phyloP scores from a whole-genome alignment of 1,139 yeast genomes.

The Kazachstania sp. region DNA sequence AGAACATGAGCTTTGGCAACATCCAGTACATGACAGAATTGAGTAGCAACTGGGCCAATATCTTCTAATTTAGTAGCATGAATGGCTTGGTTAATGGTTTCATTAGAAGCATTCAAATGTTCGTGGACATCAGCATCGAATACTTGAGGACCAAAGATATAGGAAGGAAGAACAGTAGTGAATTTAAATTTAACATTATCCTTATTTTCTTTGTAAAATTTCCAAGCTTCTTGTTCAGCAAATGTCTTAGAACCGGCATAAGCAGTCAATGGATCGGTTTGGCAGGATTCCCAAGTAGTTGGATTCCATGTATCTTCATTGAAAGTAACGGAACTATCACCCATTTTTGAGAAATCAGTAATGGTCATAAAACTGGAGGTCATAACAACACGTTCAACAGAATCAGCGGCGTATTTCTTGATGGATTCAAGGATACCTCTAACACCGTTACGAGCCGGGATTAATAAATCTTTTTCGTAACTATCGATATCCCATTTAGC shows the following conservation, averaged over 20 bases:
- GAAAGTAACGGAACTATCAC: slow-evolving; percentile 24
- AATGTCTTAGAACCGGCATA: slow-evolving; percentile 35
- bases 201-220: slow-evolving; percentile 25
- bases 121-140: slow-evolving; percentile 29
- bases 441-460: slow-evolving; percentile 48
- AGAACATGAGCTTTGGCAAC: slow-evolving; percentile 18
- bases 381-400: slow-evolving; percentile 32
- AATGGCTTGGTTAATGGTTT: slow-evolving; percentile 10
- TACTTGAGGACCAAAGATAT: slow-evolving; percentile 42
- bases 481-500: slow-evolving; percentile 33
- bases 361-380: slow-evolving; percentile 52
- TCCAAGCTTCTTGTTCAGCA: slow-evolving; percentile 32
- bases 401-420: slow-evolving; percentile 38
- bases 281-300: slow-evolving; percentile 35
- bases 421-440: slow-evolving; percentile 37
- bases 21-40: slow-evolving; percentile 17
- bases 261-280: slow-evolving; percentile 23
- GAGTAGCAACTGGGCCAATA: slow-evolving; percentile 5
- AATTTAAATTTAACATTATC: slow-evolving; percentile 35
- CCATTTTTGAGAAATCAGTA: slow-evolving; percentile 18
- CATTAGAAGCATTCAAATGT: slow-evolving; percentile 35
- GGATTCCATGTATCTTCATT: slow-evolving; percentile 38
- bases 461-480: slow-evolving; percentile 35
- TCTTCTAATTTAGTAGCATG: slow-evolving; percentile 9
- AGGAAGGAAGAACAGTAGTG: slow-evolving; percentile 40